Conservation (phyloP, 345 rosid species). For the Heritiera littoralis region DNA sequence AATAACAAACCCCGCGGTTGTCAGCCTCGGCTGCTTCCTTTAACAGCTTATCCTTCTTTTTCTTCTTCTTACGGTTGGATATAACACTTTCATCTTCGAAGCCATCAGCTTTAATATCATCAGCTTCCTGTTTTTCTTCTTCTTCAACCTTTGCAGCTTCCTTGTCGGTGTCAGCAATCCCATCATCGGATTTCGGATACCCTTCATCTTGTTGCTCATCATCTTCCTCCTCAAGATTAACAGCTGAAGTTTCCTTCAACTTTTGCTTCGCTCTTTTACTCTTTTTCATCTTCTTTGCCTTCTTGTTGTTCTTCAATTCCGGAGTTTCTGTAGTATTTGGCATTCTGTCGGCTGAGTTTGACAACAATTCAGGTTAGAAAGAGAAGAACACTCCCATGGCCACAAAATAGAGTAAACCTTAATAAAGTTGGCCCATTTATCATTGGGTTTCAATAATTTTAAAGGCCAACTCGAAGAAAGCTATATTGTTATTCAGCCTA, state of each 20-base stretch:
- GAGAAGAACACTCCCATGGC: not conserved
- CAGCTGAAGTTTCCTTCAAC: conserved; percentile 5
- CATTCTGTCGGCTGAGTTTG: not conserved
- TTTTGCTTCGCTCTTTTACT: conserved; percentile 12
- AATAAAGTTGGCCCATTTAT: not conserved
- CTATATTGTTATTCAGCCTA: not conserved
- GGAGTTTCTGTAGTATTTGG: not conserved
- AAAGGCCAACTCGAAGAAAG: not conserved
- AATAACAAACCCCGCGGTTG: conserved; percentile 85
- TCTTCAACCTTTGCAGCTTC: conserved; percentile 5
- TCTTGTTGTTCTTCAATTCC: not conserved
- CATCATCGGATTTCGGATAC: conserved; percentile 1
- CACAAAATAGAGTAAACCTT: not conserved
- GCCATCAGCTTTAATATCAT: not conserved
- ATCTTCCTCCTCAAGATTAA: conserved; percentile 3
- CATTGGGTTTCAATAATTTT: not conserved
- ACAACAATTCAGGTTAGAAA: too few species aligned
- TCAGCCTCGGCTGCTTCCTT: conserved; percentile 61
- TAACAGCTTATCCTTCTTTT: conserved; percentile 47
- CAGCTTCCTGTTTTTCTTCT: conserved; percentile 10
- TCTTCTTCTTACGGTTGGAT: conserved; percentile 20
- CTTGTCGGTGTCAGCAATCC: not conserved
- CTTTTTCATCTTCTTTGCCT: conserved; percentile 21
- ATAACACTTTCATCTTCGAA: conserved; percentile 21
- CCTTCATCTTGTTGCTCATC: conserved; percentile 19